These are phyloP conservation scores for Talaromyces rugulosus DNA, from an alignment of 2,329 filamentous ascomycete species.

Conservation along the genomic window DNA sequence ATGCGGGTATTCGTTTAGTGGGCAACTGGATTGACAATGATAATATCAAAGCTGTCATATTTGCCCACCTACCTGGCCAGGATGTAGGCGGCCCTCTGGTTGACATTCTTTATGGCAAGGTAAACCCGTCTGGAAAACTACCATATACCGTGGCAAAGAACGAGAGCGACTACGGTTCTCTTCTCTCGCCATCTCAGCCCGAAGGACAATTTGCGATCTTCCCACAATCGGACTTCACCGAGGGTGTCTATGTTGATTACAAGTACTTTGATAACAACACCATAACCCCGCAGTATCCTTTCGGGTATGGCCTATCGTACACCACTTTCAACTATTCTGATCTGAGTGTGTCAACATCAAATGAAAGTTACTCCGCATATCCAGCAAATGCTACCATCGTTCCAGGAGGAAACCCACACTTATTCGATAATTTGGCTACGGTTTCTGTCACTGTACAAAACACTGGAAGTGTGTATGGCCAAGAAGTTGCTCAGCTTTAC, in stretches of 20 bases:
- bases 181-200: slow-evolving; percentile 70
- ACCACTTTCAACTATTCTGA: slow-evolving; percentile 58
- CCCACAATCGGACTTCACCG: slow-evolving; percentile 61
- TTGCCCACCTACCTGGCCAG: slow-evolving; percentile 81
- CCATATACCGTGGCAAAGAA: slow-evolving; percentile 68
- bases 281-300: slow-evolving; percentile 64
- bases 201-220: slow-evolving; percentile 62
- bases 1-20: slow-evolving; percentile 3
- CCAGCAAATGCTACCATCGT: slow-evolving; percentile 3
- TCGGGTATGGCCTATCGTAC: slow-evolving; percentile 68
- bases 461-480: slow-evolving; percentile 60
- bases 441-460: slow-evolving; percentile 68
- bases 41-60: slow-evolving; percentile 55
- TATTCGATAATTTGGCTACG: slow-evolving; percentile 47
- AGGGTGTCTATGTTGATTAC: slow-evolving; percentile 78
- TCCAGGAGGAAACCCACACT: slow-evolving; percentile 56
- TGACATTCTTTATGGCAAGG: slow-evolving; percentile 69
- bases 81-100: slow-evolving; percentile 77
- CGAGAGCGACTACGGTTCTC: slow-evolving; percentile 62
- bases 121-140: slow-evolving; percentile 72
- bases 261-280: slow-evolving; percentile 70
- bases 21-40: slow-evolving; percentile 23
- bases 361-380: slow-evolving; percentile 5
- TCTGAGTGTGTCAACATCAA: slow-evolving; percentile 57
- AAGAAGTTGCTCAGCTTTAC: slow-evolving; percentile 63